phyloP scores from a whole-genome alignment of 2,329 filamentous ascomycete genomes.

The Colletotrichum simmondsii region DNA sequence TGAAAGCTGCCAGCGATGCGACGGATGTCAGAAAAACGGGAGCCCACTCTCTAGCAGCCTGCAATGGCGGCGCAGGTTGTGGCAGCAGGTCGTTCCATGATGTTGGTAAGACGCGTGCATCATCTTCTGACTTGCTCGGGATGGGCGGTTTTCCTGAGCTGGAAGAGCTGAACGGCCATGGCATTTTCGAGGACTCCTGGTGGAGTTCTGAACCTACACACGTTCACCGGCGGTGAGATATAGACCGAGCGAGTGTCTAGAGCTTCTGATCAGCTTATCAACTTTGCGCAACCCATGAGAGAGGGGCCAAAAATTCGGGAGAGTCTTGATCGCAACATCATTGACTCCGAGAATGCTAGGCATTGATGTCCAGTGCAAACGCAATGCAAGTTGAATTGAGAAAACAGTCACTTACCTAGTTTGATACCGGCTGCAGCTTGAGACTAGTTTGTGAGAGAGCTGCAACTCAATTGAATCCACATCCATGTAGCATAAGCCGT shows the following conservation, averaged over 20 bases:
- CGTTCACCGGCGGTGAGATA: neutral
- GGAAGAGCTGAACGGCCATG: constrained; percentile 43
- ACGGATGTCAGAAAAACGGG: constrained; percentile 55
- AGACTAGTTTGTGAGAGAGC: neutral
- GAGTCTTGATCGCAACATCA: neutral
- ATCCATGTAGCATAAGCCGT: constrained; percentile 17
- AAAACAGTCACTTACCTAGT: constrained; percentile 6
- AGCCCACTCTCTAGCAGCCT: constrained; percentile 65
- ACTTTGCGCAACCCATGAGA: neutral
- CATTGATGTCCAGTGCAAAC: neutral
- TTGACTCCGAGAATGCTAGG: neutral
- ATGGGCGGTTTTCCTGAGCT: neutral
- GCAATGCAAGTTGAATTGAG: neutral
- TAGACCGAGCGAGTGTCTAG: neutral
- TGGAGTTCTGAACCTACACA: constrained; percentile 18
- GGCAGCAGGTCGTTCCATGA: constrained; percentile 34
- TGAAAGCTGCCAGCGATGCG: constrained; percentile 63
- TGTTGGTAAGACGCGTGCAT: constrained; percentile 40
- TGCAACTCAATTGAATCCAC: neutral
- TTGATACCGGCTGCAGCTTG: neutral
- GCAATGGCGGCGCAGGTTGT: constrained; percentile 50
- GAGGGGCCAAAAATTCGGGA: neutral
- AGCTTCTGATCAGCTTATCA: constrained; percentile 13
- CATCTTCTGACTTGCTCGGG: constrained; percentile 31
- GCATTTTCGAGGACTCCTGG: constrained; percentile 39